Conservation (phyloP, 106 monocot species). For the Agapanthus africanus region DNA sequence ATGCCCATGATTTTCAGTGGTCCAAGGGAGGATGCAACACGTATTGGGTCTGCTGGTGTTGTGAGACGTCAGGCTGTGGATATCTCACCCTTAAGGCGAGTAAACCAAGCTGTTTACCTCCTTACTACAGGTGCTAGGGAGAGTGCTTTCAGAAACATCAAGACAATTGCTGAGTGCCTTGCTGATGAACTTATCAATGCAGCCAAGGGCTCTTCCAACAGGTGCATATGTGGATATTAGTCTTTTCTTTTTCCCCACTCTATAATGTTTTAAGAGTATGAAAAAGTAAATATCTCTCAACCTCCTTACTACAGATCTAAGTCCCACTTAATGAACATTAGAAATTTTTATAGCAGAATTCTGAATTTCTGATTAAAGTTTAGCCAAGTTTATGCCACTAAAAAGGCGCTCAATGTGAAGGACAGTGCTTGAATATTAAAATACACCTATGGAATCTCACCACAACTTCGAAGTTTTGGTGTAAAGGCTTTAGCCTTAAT, state of each 20-base stretch:
- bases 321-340: not conserved
- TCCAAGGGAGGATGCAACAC: slow-evolving; percentile 44
- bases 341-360: too few relatives aligned
- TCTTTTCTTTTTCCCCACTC: too few relatives aligned
- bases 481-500: too few relatives aligned
- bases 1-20: slow-evolving; percentile 22
- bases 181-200: slow-evolving; percentile 45
- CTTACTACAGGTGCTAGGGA: slow-evolving; percentile 40
- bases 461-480: too few relatives aligned
- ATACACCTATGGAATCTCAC: too few relatives aligned
- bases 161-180: slow-evolving; percentile 30
- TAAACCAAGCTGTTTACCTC: slow-evolving; percentile 43
- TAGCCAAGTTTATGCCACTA: too few relatives aligned
- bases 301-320: not conserved
- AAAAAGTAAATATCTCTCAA: not conserved
- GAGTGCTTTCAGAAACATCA: slow-evolving; percentile 45
- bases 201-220: slow-evolving; percentile 49
- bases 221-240: slow-evolving; percentile 1
- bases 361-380: too few relatives aligned
- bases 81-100: slow-evolving; percentile 45
- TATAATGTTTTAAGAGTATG: not conserved
- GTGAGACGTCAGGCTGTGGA: slow-evolving; percentile 46
- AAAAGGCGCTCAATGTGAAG: too few relatives aligned
- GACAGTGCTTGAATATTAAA: too few relatives aligned
- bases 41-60: slow-evolving; percentile 50